phyloP scores from a whole-genome alignment of 2,329 filamentous ascomycete genomes.

The Fusarium nisikadoi region DNA sequence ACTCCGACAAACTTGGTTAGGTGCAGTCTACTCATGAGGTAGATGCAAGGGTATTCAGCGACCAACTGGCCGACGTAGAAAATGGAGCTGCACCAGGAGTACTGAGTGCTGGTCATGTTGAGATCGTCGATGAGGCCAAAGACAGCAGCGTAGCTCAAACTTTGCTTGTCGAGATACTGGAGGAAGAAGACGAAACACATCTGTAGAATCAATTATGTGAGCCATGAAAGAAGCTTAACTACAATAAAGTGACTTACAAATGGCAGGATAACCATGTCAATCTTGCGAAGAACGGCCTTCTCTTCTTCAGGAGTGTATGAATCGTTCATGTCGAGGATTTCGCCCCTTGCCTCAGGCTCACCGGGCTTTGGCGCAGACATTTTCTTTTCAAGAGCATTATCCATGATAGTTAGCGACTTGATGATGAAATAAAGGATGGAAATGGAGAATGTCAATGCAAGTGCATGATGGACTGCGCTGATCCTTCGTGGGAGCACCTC shows the following conservation, averaged over 20 bases:
- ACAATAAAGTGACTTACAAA: background rate
- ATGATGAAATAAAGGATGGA: background rate
- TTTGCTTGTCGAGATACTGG: background rate
- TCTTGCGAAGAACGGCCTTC: background rate
- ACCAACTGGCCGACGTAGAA: background rate
- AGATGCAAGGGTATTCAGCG: background rate
- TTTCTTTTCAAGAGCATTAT: background rate
- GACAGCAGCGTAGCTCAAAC: background rate
- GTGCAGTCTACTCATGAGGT: background rate
- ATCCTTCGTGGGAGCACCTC: background rate
- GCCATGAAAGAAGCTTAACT: background rate
- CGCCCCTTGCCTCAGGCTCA: background rate
- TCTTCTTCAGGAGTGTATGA: background rate
- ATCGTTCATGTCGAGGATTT: background rate
- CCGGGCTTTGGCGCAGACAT: background rate
- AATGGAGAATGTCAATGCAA: background rate
- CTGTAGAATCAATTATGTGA: background rate
- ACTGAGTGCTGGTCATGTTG: background rate
- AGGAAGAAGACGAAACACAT: conserved; percentile 1
- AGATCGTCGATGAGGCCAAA: background rate
- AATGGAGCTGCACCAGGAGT: background rate
- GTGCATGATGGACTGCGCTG: background rate
- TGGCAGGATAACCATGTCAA: background rate
- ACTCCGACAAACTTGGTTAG: conserved; percentile 1
- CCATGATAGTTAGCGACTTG: background rate